A percentile compares a stretch with the other conserved stretches of the same genome.
Evolutionary conservation across 2,329 filamentous ascomycete genomes (phyloP).

Genomic region (Talaromyces sp.): DNA sequence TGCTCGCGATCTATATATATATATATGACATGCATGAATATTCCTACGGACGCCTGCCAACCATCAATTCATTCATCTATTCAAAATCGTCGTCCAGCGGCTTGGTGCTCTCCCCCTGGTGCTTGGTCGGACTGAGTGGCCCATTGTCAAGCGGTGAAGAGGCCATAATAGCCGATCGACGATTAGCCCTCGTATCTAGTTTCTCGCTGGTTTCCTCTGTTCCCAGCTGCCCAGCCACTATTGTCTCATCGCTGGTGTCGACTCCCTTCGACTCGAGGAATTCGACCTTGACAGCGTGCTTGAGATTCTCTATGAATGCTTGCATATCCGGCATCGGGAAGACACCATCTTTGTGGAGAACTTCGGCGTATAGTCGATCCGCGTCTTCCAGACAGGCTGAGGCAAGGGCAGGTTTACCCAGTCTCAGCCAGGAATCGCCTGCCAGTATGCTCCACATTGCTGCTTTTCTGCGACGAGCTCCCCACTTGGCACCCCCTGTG

Average conservation of each 20-base stretch:
- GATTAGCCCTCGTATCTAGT: conserved; percentile 48
- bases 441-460: conserved; percentile 83
- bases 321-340: conserved; percentile 51
- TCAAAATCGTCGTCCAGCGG: conserved; percentile 43
- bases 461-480: conserved; percentile 72
- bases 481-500: conserved; percentile 61
- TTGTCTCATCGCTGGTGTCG: conserved; percentile 24
- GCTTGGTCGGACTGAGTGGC: conserved; percentile 37
- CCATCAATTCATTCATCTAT: conserved; percentile 24
- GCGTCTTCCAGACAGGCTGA: conserved; percentile 72
- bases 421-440: conserved; percentile 74
- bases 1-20: conserved; percentile 9
- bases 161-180: conserved; percentile 51
- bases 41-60: neutral
- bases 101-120: conserved; percentile 27
- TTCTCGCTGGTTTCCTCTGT: conserved; percentile 49
- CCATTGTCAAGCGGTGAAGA: conserved; percentile 49
- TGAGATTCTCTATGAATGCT: conserved; percentile 38
- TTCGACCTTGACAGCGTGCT: conserved; percentile 37
- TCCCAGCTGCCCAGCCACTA: conserved; percentile 22
- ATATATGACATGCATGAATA: conserved; percentile 5
- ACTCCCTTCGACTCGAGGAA: conserved; percentile 39
- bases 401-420: conserved; percentile 72
- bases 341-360: conserved; percentile 32
- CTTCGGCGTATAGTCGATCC: conserved; percentile 46